These are phyloP conservation scores for Orbilia javanica DNA, from an alignment of 2,329 filamentous ascomycete genomes.

Conservation along the genomic window DNA sequence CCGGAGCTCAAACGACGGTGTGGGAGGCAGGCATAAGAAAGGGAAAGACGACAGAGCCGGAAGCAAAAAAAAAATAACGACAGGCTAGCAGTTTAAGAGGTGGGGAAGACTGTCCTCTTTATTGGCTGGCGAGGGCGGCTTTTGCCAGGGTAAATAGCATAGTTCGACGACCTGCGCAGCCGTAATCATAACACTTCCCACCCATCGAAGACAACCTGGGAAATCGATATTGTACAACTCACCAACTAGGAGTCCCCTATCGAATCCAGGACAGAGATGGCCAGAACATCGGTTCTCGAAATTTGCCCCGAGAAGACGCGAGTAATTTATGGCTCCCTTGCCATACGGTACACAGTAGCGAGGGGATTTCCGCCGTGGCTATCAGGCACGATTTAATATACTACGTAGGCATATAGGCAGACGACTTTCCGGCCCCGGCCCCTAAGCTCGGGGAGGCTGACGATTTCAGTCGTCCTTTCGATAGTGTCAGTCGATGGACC, in stretches of 20 bases:
- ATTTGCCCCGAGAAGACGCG: conserved; percentile 23
- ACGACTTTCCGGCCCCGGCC: neutral
- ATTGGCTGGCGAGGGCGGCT: conserved; percentile 49
- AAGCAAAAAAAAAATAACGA: conserved; percentile 42
- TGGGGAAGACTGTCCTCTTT: conserved; percentile 55
- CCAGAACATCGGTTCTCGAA: conserved; percentile 31
- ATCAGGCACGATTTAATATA: too few species aligned
- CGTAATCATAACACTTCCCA: conserved; percentile 49
- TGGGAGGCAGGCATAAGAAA: conserved; percentile 56
- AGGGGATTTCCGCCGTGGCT: conserved; percentile 39
- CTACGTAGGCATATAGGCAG: neutral
- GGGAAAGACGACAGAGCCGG: conserved; percentile 55
- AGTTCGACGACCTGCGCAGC: conserved; percentile 44
- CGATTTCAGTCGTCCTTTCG: neutral
- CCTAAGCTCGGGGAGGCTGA: neutral
- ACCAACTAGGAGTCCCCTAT: conserved; percentile 46
- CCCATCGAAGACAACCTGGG: conserved; percentile 42
- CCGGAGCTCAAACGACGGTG: conserved; percentile 54
- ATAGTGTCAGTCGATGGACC: conserved; percentile 23
- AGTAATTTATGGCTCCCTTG: conserved; percentile 40
- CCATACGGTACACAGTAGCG: conserved; percentile 54
- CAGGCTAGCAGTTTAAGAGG: conserved; percentile 50
- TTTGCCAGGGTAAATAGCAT: conserved; percentile 45
- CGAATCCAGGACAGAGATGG: conserved; percentile 48
- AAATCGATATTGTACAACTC: conserved; percentile 52